Evolutionary conservation across 768 basidiomycete species (phyloP), one percentile per base, ranked within the genome.

Genomic region (Floccularia luteovirens): DNA sequence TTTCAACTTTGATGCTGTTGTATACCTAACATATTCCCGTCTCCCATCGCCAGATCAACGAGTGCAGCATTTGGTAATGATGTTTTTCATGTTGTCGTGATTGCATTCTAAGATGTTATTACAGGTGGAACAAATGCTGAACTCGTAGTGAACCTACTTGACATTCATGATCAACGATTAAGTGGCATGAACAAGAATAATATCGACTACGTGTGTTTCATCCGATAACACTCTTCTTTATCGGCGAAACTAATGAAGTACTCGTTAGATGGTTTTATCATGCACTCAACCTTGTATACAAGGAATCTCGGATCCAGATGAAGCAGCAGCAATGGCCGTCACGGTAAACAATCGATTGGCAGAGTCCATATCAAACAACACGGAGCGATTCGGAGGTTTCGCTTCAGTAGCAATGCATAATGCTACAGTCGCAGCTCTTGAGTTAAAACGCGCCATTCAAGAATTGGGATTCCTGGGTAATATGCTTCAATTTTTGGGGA

Each of bases 341-440:
- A 49, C 43, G 2, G 55, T 63, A 4, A 67, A 70, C 39, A 54
- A 70, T 39, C 47, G 55, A 27, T 49, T 69, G 5, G 64, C 64
- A 13, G 53, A 52, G 8, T 44, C 47, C 2, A 69, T 69, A 20
- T 41, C 63, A 5, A 69, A 67, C 31, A 62, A 62, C 30, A 66
- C 65, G 0, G 51, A 50, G 16, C 56, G 67, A 3, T 69, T 70
- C 33, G 66, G 66, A 5, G 67, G 50, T 4, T 69, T 69, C 43
- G 69, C 66, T 5, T 48, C 67, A 3, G 41, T 70, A 5, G 52
- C 67, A 2, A 70, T 70, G 69, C 66, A 69, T 33, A 63, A 70
- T 38, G 64, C 67, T n/a, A 60, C 62, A 1, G 50, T 48, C 17
- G 69, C 67, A 2, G 63, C 59, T 4, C 50, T 56, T 16, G 67